Conservation (phyloP, 169 alveolate species). For the Cryptosporidium baileyi region DNA sequence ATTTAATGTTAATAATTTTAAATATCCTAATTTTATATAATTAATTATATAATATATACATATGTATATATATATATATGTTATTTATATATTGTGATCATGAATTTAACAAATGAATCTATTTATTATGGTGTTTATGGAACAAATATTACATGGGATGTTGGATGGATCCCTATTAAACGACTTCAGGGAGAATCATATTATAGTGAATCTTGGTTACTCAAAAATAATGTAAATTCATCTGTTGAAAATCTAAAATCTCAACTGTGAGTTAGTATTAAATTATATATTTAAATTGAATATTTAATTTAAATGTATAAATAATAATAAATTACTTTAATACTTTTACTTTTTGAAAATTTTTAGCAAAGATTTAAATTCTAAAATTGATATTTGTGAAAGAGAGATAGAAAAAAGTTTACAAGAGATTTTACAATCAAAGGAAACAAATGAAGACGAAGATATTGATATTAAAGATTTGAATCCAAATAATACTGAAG, state of each 20-base stretch:
- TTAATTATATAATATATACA: no score
- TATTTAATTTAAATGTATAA: background rate
- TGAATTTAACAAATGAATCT: no score
- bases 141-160: slow-evolving; percentile 53
- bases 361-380: background rate
- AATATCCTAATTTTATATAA: no score
- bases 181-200: slow-evolving; percentile 32
- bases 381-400: slow-evolving; percentile 5
- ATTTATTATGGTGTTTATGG: slow-evolving; percentile 68
- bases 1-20: no score
- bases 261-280: slow-evolving; percentile 15
- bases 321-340: background rate
- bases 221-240: slow-evolving; percentile 42
- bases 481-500: slow-evolving; percentile 42
- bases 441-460: background rate
- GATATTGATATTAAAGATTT: slow-evolving; percentile 28
- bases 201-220: slow-evolving; percentile 67
- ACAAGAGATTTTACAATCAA: slow-evolving; percentile 21
- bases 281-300: background rate
- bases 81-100: no score
- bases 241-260: slow-evolving; percentile 16
- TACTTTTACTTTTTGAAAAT: background rate
- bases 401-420: slow-evolving; percentile 35
- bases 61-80: no score
- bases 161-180: slow-evolving; percentile 46